These are phyloP conservation scores for Persicaria maculosa DNA, from an alignment of 148 eudicot genomes.

Conservation along the genomic window DNA sequence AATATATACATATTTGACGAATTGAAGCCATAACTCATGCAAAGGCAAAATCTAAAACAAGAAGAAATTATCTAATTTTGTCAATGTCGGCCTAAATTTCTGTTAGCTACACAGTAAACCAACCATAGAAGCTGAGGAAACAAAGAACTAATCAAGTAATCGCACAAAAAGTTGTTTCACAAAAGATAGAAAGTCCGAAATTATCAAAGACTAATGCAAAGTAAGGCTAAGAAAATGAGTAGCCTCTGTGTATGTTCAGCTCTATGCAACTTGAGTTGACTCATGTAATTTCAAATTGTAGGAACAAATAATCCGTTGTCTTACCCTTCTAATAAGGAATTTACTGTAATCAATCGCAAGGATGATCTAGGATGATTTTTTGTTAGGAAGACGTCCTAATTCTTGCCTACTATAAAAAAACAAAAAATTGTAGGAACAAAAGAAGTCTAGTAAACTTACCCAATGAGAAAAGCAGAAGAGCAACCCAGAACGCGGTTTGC, in stretches of 20 bases:
- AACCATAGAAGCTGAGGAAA: neutral
- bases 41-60: neutral
- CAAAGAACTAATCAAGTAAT: no score
- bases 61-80: neutral
- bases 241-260: neutral
- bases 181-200: neutral
- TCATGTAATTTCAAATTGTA: neutral
- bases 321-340: no score
- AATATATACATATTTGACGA: neutral
- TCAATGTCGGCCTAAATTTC: neutral
- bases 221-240: neutral
- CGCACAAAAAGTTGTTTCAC: neutral
- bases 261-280: neutral
- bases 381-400: no score
- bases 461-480: conserved; percentile 41
- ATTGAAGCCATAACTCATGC: neutral
- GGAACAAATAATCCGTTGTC: neutral
- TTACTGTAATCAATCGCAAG: no score
- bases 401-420: no score
- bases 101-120: neutral
- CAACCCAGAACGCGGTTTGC: conserved; percentile 37
- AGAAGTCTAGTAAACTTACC: conserved; percentile 39
- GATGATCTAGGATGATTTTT: no score
- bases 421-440: neutral
- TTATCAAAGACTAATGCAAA: neutral